Evolutionary conservation across 2,329 filamentous ascomycete genomes (phyloP).

Genomic region (Fusarium ramigenum): DNA sequence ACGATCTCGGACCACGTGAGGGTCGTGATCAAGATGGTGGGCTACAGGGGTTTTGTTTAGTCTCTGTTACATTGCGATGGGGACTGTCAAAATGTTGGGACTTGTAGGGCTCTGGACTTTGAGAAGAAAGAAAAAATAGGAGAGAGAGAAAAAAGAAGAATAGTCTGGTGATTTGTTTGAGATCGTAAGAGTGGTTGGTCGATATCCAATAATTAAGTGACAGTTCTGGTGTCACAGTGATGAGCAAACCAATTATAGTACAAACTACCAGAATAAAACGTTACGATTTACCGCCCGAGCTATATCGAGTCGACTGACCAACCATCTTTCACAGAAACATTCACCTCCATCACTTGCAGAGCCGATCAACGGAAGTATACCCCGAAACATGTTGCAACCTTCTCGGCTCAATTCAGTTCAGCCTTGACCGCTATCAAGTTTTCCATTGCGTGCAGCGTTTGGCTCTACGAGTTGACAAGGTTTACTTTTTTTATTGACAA

Average conservation of each 20-base stretch:
- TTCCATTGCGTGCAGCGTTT: background rate
- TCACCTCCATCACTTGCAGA: slow-evolving; percentile 8
- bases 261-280: background rate
- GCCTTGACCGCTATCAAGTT: slow-evolving; percentile 12
- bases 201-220: background rate
- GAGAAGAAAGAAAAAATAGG: background rate
- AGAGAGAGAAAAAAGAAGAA: background rate
- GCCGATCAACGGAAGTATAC: slow-evolving; percentile 10
- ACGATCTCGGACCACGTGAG: slow-evolving; percentile 35
- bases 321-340: slow-evolving; percentile 23
- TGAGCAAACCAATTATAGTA: slow-evolving; percentile 16
- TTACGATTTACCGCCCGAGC: slow-evolving; percentile 15
- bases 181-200: slow-evolving; percentile 6
- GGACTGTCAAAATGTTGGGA: slow-evolving; percentile 26
- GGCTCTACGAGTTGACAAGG: background rate
- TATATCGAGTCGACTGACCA: slow-evolving; percentile 12
- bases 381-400: slow-evolving; percentile 13
- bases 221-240: slow-evolving; percentile 15
- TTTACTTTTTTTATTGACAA: background rate
- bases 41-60: slow-evolving; percentile 16
- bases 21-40: slow-evolving; percentile 17
- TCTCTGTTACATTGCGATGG: slow-evolving; percentile 12
- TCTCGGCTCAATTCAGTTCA: background rate
- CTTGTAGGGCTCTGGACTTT: background rate
- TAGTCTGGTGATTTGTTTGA: background rate